A percentile compares a stretch with the other conserved stretches of the same genome.
Conservation (phyloP, 1,139 yeast genomes). For the Yamadazyma epiphylla region DNA sequence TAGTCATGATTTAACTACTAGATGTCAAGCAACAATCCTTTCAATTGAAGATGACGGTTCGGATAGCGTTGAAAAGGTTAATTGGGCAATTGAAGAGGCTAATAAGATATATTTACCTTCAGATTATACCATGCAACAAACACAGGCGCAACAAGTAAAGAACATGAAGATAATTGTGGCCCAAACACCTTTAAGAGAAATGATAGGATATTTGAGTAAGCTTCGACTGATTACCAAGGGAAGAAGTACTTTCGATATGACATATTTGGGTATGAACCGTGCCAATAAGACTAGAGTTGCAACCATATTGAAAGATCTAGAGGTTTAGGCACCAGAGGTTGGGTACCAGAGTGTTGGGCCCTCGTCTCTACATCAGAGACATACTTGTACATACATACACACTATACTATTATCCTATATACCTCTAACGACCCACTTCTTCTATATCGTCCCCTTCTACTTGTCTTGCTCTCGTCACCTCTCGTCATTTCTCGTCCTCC, state of each 20-base stretch:
- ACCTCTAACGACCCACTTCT: too few relatives aligned
- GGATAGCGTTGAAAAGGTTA: constrained; percentile 32
- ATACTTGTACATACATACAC: too few relatives aligned
- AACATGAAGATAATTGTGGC: constrained; percentile 63
- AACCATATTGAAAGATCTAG: constrained; percentile 3
- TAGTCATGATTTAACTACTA: constrained; percentile 66
- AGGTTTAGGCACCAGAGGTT: too few relatives aligned
- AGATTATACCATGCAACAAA: constrained; percentile 41
- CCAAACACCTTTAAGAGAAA: constrained; percentile 78
- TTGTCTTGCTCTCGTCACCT: too few relatives aligned
- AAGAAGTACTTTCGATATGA: constrained; percentile 79
- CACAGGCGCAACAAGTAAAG: constrained; percentile 17
- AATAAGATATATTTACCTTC: constrained; percentile 55
- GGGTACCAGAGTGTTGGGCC: too few relatives aligned
- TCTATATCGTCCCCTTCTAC: too few relatives aligned
- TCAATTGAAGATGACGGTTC: constrained; percentile 58
- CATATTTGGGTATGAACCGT: constrained; percentile 67
- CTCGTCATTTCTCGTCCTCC: too few relatives aligned
- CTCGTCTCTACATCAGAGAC: too few relatives aligned
- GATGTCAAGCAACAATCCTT: constrained; percentile 68
- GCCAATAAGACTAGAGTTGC: constrained; percentile 49
- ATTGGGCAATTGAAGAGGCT: constrained; percentile 50
- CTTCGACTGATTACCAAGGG: constrained; percentile 88
- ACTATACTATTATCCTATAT: too few relatives aligned
- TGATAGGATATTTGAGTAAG: constrained; percentile 82